Percentiles rank a stretch among this genome's conserved stretches.
phyloP scores from a whole-genome alignment of 2,329 filamentous ascomycete genomes.

The Grosmannia serpens region DNA sequence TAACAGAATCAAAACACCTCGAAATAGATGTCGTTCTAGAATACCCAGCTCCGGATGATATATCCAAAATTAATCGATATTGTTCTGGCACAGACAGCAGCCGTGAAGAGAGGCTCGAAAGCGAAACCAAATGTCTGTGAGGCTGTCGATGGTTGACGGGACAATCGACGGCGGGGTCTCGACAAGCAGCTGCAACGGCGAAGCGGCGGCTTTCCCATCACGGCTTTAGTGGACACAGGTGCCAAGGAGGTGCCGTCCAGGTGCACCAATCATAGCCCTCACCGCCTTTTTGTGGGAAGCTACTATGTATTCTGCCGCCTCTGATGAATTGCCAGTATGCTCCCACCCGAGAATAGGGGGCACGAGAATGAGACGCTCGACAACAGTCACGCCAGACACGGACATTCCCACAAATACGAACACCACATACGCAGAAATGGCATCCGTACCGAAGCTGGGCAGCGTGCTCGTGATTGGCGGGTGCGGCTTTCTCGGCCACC shows the following conservation, averaged over 20 bases:
- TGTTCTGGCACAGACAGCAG: not conserved
- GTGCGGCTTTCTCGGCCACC: conserved; percentile 74
- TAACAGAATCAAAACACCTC: not conserved
- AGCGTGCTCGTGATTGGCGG: conserved; percentile 70
- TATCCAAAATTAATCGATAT: not conserved
- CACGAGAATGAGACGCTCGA: not conserved
- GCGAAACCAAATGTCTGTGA: not conserved
- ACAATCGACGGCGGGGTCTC: not conserved
- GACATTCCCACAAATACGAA: not conserved
- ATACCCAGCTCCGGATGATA: no score
- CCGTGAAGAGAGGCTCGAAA: not conserved
- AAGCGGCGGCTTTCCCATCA: not conserved
- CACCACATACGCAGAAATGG: conserved; percentile 20
- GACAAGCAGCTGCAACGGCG: not conserved
- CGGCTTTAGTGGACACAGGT: not conserved
- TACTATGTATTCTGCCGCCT: not conserved
- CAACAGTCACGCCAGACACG: not conserved
- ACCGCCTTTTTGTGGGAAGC: not conserved
- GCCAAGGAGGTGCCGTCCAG: not conserved
- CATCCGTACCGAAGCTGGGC: conserved; percentile 35
- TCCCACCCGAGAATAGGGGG: not conserved
- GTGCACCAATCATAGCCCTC: not conserved
- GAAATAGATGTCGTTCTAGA: no score
- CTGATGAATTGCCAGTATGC: not conserved
- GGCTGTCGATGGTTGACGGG: conserved; percentile 6